Evolutionary conservation across 2,329 filamentous ascomycete species (phyloP).

Genomic region (Rhinocladiella similis): DNA sequence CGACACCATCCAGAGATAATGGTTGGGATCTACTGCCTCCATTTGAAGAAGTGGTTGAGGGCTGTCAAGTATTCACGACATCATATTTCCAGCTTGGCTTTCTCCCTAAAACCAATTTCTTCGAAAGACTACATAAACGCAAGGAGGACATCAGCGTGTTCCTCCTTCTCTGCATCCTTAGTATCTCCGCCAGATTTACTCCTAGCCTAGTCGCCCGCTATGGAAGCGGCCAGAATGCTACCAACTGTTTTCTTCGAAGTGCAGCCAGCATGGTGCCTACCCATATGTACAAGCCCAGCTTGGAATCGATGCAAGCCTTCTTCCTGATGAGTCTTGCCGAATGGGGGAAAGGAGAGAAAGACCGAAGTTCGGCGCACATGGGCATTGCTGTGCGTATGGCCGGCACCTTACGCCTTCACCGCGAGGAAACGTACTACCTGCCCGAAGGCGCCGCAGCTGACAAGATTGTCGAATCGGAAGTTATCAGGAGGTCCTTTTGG

Average conservation of each 20-base stretch:
- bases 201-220: conserved; percentile 6
- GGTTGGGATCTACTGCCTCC: conserved; percentile 1
- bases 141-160: conserved; percentile 6
- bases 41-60: conserved; percentile 14
- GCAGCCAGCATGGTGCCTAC: background rate
- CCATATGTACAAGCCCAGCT: conserved; percentile 9
- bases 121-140: conserved; percentile 5
- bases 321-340: conserved; percentile 15
- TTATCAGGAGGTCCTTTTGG: conserved; percentile 41
- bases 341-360: conserved; percentile 40
- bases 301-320: conserved; percentile 9
- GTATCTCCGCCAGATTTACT: conserved; percentile 12
- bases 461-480: conserved; percentile 36
- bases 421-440: conserved; percentile 39
- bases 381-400: conserved; percentile 41
- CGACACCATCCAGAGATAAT: too few species aligned
- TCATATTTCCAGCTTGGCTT: conserved; percentile 17
- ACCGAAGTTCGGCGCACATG: conserved; percentile 41
- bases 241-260: conserved; percentile 3
- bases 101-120: conserved; percentile 37
- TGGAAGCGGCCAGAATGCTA: conserved; percentile 3
- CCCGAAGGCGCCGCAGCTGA: conserved; percentile 30
- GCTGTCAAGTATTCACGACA: conserved; percentile 6
- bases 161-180: conserved; percentile 11
- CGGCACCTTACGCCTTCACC: conserved; percentile 37